Evolutionary conservation across 2,329 filamentous ascomycete species (phyloP).

Genomic region (Pyrenochaeta sp.): DNA sequence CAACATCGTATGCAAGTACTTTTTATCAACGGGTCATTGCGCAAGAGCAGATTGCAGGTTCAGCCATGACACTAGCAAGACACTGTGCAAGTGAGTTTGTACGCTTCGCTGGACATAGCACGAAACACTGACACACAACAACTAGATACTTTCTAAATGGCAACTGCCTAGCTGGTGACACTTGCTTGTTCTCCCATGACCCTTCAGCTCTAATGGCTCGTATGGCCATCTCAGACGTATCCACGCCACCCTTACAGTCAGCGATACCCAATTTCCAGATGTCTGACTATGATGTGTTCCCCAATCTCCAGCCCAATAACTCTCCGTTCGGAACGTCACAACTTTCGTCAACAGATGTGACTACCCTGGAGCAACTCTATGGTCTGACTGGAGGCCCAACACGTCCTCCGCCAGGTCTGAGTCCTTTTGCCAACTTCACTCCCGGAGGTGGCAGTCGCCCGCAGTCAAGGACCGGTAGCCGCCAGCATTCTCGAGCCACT

Average conservation of each 20-base stretch:
- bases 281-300: constrained; percentile 86
- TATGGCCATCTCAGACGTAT: constrained; percentile 75
- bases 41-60: constrained; percentile 95
- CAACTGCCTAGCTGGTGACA: constrained; percentile 91
- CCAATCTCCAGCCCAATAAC: constrained; percentile 67
- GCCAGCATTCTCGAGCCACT: constrained; percentile 72
- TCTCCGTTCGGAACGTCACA: constrained; percentile 52
- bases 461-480: constrained; percentile 84
- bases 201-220: constrained; percentile 85
- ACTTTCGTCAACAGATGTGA: constrained; percentile 52
- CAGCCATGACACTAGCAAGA: constrained; percentile 93
- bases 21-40: constrained; percentile 93
- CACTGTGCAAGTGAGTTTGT: constrained; percentile 91
- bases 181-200: constrained; percentile 97
- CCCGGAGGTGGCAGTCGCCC: constrained; percentile 67
- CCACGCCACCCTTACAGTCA: constrained; percentile 70
- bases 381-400: constrained; percentile 43
- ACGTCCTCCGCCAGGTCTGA: constrained; percentile 75
- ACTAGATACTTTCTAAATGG: constrained; percentile 92
- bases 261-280: constrained; percentile 76
- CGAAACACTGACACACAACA: constrained; percentile 31
- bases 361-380: constrained; percentile 55
- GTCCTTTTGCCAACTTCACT: constrained; percentile 67
- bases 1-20: constrained; percentile 96
- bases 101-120: constrained; percentile 7